Evolutionary conservation across 208 protist species (phyloP), one percentile per base, ranked within the genome.

Genomic region (Leishmania amazonensis): DNA sequence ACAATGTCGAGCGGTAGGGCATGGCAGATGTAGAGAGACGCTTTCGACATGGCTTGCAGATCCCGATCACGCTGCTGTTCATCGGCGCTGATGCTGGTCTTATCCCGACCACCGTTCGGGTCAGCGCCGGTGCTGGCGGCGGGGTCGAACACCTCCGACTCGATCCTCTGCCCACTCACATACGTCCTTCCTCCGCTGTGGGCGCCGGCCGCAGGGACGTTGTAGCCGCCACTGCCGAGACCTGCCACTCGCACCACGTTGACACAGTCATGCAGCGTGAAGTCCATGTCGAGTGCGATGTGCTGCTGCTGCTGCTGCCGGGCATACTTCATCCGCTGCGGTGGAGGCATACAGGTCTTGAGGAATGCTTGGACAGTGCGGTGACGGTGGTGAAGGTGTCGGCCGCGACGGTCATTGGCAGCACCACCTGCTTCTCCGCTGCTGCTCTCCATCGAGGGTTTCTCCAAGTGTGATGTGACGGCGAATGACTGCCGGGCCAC

Each of bases 1-100:
- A 95, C 84, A 2, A 89, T 83, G 79, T 96, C 93, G 49, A 96
- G 71, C 11, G 91, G 86, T 4, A 96, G 78, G 49, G 67, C 79
- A 17, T 86, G 89, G 71, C 90, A 93, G 31, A 83, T 31, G 54
- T 81, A 62, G 35, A 80, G 81, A 21, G 85, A 81, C 28, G 70
- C 68, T 1, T 81, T 80, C 17, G 79, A 77, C 80, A 74, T 68
- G 11, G 80, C 67, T 21, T 72, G 85, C 74, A 64, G 53, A 24
- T 1, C 35, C 15, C 9, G 28, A 28, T 35, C 75, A 15, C 40
- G 35, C 21, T 17, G 24, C 57, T 51, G 51, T 31, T 38, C 75
- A 8, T 9, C 57, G 9, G 53, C 53, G 42, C 75, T 47, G 24
- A 15, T 64, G 57, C 57, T 58, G 35, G 40, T 35, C 53, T 65